Conservation (phyloP, 1,284 basidiomycete species). For the Meripilus lineatus region DNA sequence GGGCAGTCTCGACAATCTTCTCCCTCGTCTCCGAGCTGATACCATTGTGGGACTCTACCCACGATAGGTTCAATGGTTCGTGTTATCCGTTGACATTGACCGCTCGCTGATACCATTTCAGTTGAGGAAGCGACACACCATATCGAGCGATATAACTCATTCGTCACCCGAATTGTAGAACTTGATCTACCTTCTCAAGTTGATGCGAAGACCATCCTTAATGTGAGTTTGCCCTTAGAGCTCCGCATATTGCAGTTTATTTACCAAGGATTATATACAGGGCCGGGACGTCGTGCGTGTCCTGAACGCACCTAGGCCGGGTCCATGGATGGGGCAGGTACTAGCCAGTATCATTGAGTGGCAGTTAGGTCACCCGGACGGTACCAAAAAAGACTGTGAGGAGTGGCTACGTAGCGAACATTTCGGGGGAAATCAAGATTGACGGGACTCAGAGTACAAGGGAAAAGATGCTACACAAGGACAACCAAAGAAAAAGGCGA, state of each 20-base stretch:
- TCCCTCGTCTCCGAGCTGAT: constrained; percentile 71
- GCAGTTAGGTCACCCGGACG: constrained; percentile 75
- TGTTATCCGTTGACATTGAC: background rate
- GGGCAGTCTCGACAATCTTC: constrained; percentile 72
- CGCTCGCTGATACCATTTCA: constrained; percentile 7
- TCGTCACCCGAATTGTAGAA: constrained; percentile 56
- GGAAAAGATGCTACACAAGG: no score
- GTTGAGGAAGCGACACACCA: constrained; percentile 35
- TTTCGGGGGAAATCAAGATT: no score
- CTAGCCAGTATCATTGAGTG: constrained; percentile 70
- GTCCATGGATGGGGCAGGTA: constrained; percentile 64
- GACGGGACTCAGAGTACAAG: no score
- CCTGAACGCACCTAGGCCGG: constrained; percentile 53
- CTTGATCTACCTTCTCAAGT: constrained; percentile 57
- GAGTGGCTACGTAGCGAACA: constrained; percentile 70
- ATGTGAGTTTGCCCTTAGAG: constrained; percentile 49
- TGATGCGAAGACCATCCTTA: constrained; percentile 68
- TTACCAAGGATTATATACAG: constrained; percentile 34
- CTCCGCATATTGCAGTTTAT: background rate
- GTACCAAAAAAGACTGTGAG: constrained; percentile 61
- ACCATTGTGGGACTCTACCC: constrained; percentile 42
- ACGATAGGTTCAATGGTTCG: constrained; percentile 29
- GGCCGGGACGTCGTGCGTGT: constrained; percentile 62
- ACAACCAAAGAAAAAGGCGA: no score
- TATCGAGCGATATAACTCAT: constrained; percentile 61